Evolutionary conservation across 2,329 filamentous ascomycete genomes (phyloP).

Genomic region (Ascochyta lentis): DNA sequence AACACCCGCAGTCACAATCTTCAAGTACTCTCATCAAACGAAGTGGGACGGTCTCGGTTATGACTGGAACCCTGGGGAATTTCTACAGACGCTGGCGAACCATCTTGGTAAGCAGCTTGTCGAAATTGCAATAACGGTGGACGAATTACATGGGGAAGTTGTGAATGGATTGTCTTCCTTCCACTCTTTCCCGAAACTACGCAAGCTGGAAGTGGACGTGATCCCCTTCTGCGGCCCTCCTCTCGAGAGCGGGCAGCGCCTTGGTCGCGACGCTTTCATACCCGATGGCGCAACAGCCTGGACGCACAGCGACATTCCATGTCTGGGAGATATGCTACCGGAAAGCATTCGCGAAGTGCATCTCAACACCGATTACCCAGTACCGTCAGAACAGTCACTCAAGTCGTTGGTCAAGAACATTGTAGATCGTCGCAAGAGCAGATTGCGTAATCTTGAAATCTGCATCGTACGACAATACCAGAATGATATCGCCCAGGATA

Average conservation of each 20-base stretch:
- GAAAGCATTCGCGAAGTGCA: slow-evolving; percentile 36
- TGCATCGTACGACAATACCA: slow-evolving; percentile 38
- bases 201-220: slow-evolving; percentile 41
- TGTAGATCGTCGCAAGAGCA: slow-evolving; percentile 26
- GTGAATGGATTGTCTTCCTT: slow-evolving; percentile 44
- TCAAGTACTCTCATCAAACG: slow-evolving; percentile 45
- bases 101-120: slow-evolving; percentile 32
- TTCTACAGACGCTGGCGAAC: slow-evolving; percentile 34
- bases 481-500: slow-evolving; percentile 20
- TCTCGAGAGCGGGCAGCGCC: slow-evolving; percentile 42
- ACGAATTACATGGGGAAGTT: slow-evolving; percentile 39
- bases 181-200: slow-evolving; percentile 30
- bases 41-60: slow-evolving; percentile 42
- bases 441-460: slow-evolving; percentile 25
- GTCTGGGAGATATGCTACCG: slow-evolving; percentile 45
- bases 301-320: slow-evolving; percentile 42
- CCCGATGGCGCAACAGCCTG: slow-evolving; percentile 33
- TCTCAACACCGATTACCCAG: slow-evolving; percentile 39
- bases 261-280: slow-evolving; percentile 24
- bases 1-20: slow-evolving; percentile 34
- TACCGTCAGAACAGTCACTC: slow-evolving; percentile 31
- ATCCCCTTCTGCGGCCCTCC: slow-evolving; percentile 43
- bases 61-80: slow-evolving; percentile 46
- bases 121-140: slow-evolving; percentile 43
- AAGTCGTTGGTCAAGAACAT: slow-evolving; percentile 41